Evolutionary conservation across 768 basidiomycete species (phyloP).

Genomic region (Pulveroboletus sp.): DNA sequence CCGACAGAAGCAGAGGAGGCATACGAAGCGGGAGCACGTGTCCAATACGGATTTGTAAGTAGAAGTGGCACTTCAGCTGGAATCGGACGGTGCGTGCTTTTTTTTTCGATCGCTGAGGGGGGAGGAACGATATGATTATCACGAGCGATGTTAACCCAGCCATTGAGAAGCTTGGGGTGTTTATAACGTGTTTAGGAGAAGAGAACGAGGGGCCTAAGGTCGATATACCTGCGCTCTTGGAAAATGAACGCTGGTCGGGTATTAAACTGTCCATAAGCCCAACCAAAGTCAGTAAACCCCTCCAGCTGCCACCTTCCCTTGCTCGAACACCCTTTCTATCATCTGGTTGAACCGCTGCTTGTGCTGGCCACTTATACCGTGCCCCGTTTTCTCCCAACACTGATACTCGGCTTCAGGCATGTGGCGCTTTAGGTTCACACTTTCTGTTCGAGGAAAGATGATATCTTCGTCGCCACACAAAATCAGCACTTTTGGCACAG

Average conservation of each 20-base stretch:
- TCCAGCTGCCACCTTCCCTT: conserved; percentile 35
- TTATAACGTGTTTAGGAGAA: conserved; percentile 44
- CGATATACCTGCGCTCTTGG: conserved; percentile 63
- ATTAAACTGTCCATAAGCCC: neutral
- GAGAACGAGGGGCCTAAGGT: conserved; percentile 66
- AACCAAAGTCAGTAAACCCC: neutral
- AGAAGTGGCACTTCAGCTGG: conserved; percentile 64
- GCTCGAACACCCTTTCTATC: conserved; percentile 51
- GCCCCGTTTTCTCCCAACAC: conserved; percentile 60
- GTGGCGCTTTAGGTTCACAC: conserved; percentile 43
- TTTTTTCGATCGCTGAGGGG: neutral
- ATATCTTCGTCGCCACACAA: conserved; percentile 67
- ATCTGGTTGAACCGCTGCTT: conserved; percentile 48
- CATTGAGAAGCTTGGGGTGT: neutral
- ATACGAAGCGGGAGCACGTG: conserved; percentile 51
- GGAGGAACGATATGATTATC: too few species aligned
- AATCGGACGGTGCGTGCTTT: conserved; percentile 56
- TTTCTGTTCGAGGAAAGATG: conserved; percentile 50
- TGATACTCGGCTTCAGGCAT: conserved; percentile 59
- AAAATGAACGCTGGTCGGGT: conserved; percentile 49
- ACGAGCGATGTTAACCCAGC: neutral
- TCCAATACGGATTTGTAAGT: conserved; percentile 72
- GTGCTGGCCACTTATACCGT: conserved; percentile 53
- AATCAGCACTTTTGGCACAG: conserved; percentile 61
- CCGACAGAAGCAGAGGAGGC: conserved; percentile 52